Evolutionary conservation across 148 eudicot species (phyloP), one percentile per base, ranked within the genome.

Genomic region (Camellia lanceoleosa): DNA sequence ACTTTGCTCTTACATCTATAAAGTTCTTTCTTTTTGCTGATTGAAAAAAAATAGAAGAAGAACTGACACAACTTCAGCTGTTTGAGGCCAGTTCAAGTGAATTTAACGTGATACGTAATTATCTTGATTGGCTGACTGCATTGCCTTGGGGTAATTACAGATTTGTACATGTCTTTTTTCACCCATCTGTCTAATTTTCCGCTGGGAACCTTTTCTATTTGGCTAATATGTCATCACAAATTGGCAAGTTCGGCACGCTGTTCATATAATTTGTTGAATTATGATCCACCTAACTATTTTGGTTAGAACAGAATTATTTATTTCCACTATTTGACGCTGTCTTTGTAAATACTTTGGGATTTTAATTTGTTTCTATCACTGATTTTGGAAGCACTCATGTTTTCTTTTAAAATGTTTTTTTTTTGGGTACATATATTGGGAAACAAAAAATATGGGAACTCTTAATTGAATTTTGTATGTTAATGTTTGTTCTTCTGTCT

Each of bases 41-140:
- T 1, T 1, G 0, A 23, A 23, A 23, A 23, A 23, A 1, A 30
- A 96, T 96, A 79, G 94, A 96, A 88, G 98, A 96, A 84, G 98
- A 96, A 84, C 90, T 96, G 68, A 90, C 98, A 67, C 92, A 96
- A 73, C 93, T 94, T 73, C 99, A 96, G 83, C 80, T 96, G 52
- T 78, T 96, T 80, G 99, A 96, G 89, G 99, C 99, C 78, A 96
- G 97, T 89, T 96, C 97, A 80, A 96, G 99, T 82, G 99, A 96
- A 87, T 96, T 96, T 66, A 96, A 94, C 80, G 99, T 96, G 41
- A 96, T 98, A 51, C 95, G 98, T 75, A 94, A 96, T 80, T 96
- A 96, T 89, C 95, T 96, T 79, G 99, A 96, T 85, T 96, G 99
- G 99, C 79, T 96, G 92, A 96, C 98, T 71, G 97, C 95, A 41